These are phyloP conservation scores for Mycena galopus DNA, from an alignment of 768 basidiomycete species.

Conservation along the genomic window DNA sequence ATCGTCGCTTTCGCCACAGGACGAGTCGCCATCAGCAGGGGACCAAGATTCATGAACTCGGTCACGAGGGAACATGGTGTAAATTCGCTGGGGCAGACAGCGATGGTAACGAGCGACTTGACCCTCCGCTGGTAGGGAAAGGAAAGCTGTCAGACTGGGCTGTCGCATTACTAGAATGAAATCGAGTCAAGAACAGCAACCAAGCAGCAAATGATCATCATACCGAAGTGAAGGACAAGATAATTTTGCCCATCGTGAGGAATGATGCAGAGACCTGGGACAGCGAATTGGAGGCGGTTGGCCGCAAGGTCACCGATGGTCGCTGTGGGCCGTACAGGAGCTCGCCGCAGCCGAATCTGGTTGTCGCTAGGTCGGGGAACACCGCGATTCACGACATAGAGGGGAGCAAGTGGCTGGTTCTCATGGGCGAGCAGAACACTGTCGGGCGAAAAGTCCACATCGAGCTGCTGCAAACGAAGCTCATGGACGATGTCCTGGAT, in stretches of 20 bases:
- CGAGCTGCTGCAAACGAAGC: no score
- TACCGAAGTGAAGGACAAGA: constrained; percentile 18
- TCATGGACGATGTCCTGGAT: no score
- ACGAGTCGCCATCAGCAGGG: constrained; percentile 14
- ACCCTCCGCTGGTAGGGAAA: constrained; percentile 11
- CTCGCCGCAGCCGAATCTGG: constrained; percentile 6
- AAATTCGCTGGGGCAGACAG: constrained; percentile 7
- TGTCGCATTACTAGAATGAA: constrained; percentile 4
- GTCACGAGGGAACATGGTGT: constrained; percentile 19
- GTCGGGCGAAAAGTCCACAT: no score
- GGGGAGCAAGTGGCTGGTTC: constrained; percentile 4
- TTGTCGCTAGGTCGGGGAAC: constrained; percentile 17
- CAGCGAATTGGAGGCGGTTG: constrained; percentile 17
- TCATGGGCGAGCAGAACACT: constrained; percentile 9
- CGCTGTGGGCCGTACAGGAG: not conserved
- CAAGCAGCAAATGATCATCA: not conserved
- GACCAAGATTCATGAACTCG: constrained; percentile 13
- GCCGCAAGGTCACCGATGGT: constrained; percentile 6
- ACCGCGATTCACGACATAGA: not conserved
- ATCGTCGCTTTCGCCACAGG: constrained; percentile 18
- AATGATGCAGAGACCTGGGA: constrained; percentile 23
- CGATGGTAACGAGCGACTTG: constrained; percentile 7
- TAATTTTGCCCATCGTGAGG: no score
- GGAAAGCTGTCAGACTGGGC: not conserved
- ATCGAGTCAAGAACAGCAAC: not conserved